phyloP scores from a whole-genome alignment of 805 yeast genomes.

The Yarrowia hollandica region DNA sequence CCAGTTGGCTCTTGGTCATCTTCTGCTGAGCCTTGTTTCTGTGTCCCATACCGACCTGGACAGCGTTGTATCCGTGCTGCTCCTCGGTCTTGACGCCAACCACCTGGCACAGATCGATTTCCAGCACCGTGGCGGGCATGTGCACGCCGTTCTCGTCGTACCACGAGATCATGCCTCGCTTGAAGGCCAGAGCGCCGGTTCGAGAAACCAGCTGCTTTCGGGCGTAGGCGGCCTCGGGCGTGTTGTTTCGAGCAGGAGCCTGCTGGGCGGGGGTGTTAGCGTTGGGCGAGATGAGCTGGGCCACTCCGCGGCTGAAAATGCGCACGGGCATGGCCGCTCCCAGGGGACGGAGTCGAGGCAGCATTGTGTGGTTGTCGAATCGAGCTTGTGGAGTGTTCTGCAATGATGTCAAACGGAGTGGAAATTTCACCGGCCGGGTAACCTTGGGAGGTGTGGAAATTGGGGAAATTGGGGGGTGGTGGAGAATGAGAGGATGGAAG shows the following conservation, averaged over 20 bases:
- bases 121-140: slow-evolving; percentile 82
- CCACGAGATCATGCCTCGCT: slow-evolving; percentile 88
- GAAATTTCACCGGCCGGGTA: background rate
- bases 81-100: slow-evolving; percentile 64
- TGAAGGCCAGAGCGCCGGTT: slow-evolving; percentile 81
- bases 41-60: slow-evolving; percentile 68
- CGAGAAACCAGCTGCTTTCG: slow-evolving; percentile 73
- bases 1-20: slow-evolving; percentile 64
- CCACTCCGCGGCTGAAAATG: slow-evolving; percentile 31
- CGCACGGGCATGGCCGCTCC: slow-evolving; percentile 17
- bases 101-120: slow-evolving; percentile 87
- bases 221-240: slow-evolving; percentile 65
- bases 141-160: slow-evolving; percentile 65
- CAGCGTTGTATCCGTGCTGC: slow-evolving; percentile 81
- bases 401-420: background rate
- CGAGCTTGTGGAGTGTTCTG: background rate
- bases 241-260: slow-evolving; percentile 59
- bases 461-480: no score
- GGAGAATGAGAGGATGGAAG: no score
- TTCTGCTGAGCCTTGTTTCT: slow-evolving; percentile 66
- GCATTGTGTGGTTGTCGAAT: background rate
- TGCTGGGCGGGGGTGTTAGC: slow-evolving; percentile 42
- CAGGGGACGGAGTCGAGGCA: slow-evolving; percentile 21
- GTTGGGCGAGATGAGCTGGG: slow-evolving; percentile 41
- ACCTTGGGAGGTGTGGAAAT: background rate